Conservation (phyloP, 2,329 filamentous ascomycete species). For the Fusarium buharicum region DNA sequence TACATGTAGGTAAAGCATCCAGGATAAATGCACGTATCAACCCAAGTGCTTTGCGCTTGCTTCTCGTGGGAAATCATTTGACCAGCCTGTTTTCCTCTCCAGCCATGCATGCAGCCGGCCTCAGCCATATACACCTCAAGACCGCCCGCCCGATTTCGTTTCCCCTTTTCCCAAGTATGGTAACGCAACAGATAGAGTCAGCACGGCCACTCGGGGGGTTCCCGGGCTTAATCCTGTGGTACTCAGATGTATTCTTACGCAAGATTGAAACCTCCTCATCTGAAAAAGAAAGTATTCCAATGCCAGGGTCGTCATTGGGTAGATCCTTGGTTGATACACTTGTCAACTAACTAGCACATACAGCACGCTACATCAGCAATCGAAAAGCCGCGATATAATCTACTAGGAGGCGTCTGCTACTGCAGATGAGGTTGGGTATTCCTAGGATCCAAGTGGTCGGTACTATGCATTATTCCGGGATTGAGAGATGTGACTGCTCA, state of each 20-base stretch:
- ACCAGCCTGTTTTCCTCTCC: slow-evolving; percentile 8
- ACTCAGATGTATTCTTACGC: slow-evolving; percentile 9
- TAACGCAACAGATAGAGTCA: slow-evolving; percentile 23
- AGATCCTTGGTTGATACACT: slow-evolving; percentile 2
- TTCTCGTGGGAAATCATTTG: slow-evolving; percentile 5
- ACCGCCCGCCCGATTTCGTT: neutral
- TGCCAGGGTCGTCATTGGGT: slow-evolving; percentile 8
- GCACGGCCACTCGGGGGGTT: slow-evolving; percentile 34
- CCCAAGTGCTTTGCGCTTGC: slow-evolving; percentile 12
- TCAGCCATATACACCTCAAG: slow-evolving; percentile 5
- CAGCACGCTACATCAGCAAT: neutral
- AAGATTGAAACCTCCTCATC: slow-evolving; percentile 6
- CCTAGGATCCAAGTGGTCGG: slow-evolving; percentile 29
- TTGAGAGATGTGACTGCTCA: slow-evolving; percentile 38
- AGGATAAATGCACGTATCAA: slow-evolving; percentile 16
- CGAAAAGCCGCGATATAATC: neutral
- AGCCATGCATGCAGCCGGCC: slow-evolving; percentile 22
- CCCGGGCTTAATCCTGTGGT: slow-evolving; percentile 9
- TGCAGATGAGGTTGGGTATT: slow-evolving; percentile 22
- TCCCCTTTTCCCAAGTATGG: slow-evolving; percentile 9
- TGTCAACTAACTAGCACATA: neutral
- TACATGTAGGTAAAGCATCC: slow-evolving; percentile 5
- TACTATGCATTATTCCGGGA: slow-evolving; percentile 12
- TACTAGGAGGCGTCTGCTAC: slow-evolving; percentile 13
- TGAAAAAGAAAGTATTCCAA: slow-evolving; percentile 6